Evolutionary conservation across 2,329 filamentous ascomycete genomes (phyloP).

Genomic region (Apiospora malaysiana): DNA sequence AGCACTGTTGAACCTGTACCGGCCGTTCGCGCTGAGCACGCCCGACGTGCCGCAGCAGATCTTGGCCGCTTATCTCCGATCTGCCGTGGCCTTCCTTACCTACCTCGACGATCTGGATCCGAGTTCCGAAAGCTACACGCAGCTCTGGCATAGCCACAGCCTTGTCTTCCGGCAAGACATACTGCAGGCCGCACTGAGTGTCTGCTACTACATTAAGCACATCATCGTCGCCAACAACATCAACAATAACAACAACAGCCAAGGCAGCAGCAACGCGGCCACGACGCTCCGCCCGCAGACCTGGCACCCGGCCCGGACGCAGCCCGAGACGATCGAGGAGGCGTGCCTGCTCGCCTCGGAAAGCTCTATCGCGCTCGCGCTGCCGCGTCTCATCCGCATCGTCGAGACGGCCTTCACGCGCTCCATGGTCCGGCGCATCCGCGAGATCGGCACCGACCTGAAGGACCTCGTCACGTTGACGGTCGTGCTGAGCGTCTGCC

Average conservation of each 20-base stretch:
- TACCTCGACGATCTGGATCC: slow-evolving; percentile 62
- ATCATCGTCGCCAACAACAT: slow-evolving; percentile 28
- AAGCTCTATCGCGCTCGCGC: slow-evolving; percentile 36
- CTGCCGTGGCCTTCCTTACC: slow-evolving; percentile 60
- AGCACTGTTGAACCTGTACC: slow-evolving; percentile 58
- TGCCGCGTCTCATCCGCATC: slow-evolving; percentile 32
- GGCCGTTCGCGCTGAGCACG: slow-evolving; percentile 60
- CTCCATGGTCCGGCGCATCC: slow-evolving; percentile 47
- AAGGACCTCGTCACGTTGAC: slow-evolving; percentile 57
- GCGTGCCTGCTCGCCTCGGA: slow-evolving; percentile 35
- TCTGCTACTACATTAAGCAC: slow-evolving; percentile 60
- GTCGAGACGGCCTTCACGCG: slow-evolving; percentile 54
- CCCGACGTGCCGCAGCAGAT: slow-evolving; percentile 57
- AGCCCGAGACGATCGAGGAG: slow-evolving; percentile 32
- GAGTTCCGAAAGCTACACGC: slow-evolving; percentile 50
- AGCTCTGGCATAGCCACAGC: slow-evolving; percentile 58
- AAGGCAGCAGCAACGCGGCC: slow-evolving; percentile 12
- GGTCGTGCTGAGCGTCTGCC: slow-evolving; percentile 54
- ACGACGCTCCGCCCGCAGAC: slow-evolving; percentile 22
- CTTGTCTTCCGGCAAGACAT: slow-evolving; percentile 60
- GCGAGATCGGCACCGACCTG: slow-evolving; percentile 55
- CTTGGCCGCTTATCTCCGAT: slow-evolving; percentile 57
- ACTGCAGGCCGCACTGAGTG: slow-evolving; percentile 59
- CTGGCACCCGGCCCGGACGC: slow-evolving; percentile 27
- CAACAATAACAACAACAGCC: not conserved